These are phyloP conservation scores for Fusarium pseudoanthophilum DNA, from an alignment of 2,329 filamentous ascomycete species.

Conservation along the genomic window DNA sequence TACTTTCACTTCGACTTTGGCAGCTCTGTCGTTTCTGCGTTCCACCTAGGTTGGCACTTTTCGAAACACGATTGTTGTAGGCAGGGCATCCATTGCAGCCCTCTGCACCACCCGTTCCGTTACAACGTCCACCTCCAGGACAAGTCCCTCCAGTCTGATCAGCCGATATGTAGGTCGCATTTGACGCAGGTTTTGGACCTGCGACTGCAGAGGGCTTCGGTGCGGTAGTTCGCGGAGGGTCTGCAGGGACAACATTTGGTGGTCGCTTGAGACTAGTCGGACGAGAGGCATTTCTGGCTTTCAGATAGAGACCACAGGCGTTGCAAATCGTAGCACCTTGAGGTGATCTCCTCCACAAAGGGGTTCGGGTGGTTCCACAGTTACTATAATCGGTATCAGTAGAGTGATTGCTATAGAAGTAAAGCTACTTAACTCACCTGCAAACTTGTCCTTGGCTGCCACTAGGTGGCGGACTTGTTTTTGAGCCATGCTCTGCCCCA, in stretches of 20 bases:
- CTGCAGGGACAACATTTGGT: constrained; percentile 60
- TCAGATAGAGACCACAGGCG: constrained; percentile 93
- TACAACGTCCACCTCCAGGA: constrained; percentile 93
- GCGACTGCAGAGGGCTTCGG: constrained; percentile 52
- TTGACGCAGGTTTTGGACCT: constrained; percentile 54
- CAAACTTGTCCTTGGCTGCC: constrained; percentile 66
- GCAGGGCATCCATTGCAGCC: constrained; percentile 96
- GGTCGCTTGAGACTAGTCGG: constrained; percentile 91
- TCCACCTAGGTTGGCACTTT: constrained; percentile 78
- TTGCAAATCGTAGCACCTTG: constrained; percentile 97
- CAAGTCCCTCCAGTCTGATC: constrained; percentile 88
- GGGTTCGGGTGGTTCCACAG: constrained; percentile 92
- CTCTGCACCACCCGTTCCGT: constrained; percentile 94
- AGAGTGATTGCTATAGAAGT: not conserved
- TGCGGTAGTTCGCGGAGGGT: constrained; percentile 55
- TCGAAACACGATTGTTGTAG: constrained; percentile 96
- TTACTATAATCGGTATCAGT: constrained; percentile 69
- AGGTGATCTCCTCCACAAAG: constrained; percentile 92
- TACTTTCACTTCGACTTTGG: constrained; percentile 39
- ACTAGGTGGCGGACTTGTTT: constrained; percentile 34
- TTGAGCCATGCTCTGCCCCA: constrained; percentile 37
- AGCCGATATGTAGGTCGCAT: constrained; percentile 78
- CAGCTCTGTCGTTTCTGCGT: constrained; percentile 59
- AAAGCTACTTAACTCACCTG: constrained; percentile 64
- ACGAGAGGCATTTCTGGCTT: constrained; percentile 89